Evolutionary conservation across 2,329 filamentous ascomycete genomes (phyloP).

Genomic region (Harringtonia lauricola): DNA sequence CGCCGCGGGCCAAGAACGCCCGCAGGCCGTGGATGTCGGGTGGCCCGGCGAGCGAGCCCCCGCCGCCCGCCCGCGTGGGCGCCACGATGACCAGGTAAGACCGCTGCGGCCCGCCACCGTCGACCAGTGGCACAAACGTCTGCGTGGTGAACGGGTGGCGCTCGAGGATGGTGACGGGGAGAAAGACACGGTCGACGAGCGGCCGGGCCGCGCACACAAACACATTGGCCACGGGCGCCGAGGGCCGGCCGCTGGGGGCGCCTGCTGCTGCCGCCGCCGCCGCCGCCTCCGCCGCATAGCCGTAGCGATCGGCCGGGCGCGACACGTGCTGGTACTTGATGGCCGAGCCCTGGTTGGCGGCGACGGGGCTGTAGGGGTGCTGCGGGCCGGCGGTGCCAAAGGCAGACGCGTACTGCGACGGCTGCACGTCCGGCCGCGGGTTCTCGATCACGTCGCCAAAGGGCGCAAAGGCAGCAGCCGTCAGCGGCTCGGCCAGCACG

Average conservation of each 20-base stretch:
- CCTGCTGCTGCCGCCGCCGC: too few species aligned
- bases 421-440: constrained; percentile 47
- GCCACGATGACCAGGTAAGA: constrained; percentile 91
- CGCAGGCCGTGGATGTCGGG: constrained; percentile 61
- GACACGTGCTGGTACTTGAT: constrained; percentile 78
- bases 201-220: constrained; percentile 70
- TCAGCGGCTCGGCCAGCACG: constrained; percentile 56
- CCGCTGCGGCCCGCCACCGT: constrained; percentile 28
- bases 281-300: too few species aligned
- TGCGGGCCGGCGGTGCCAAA: neutral
- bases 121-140: constrained; percentile 71
- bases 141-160: constrained; percentile 91
- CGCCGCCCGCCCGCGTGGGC: constrained; percentile 44
- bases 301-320: constrained; percentile 60
- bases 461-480: constrained; percentile 54
- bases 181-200: constrained; percentile 23
- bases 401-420: constrained; percentile 24
- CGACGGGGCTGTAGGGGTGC: constrained; percentile 37
- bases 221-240: constrained; percentile 66
- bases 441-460: constrained; percentile 81
- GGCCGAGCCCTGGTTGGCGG: constrained; percentile 77
- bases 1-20: constrained; percentile 68
- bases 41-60: constrained; percentile 44
- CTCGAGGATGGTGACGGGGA: constrained; percentile 68
- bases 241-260: constrained; percentile 45